Evolutionary conservation across 768 basidiomycete genomes (phyloP).

Genomic region (Panus rudis): DNA sequence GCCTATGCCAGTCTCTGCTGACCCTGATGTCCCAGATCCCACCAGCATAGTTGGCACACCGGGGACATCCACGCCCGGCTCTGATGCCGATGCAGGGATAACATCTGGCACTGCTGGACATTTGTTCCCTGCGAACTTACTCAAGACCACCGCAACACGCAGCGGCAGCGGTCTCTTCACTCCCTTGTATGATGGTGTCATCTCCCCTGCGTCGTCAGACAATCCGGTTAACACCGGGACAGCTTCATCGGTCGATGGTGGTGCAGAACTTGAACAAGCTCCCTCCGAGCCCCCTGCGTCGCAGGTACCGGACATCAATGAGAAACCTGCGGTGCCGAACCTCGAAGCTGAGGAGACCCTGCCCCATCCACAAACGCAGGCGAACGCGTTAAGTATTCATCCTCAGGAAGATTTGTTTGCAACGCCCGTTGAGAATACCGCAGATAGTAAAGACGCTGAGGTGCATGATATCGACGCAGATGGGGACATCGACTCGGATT

Average conservation of each 20-base stretch:
- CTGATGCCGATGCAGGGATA: neutral
- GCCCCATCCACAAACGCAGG: too few relatives aligned
- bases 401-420: too few relatives aligned
- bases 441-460: conserved; percentile 12
- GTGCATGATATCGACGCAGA: conserved; percentile 7
- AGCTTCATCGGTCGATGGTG: neutral
- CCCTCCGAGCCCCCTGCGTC: too few relatives aligned
- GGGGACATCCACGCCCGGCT: neutral
- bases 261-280: too few relatives aligned
- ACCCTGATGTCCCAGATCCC: conserved; percentile 34
- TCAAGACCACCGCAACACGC: neutral
- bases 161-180: conserved; percentile 12
- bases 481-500: conserved; percentile 11
- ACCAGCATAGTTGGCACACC: conserved; percentile 17
- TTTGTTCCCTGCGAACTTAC: neutral
- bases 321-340: too few relatives aligned
- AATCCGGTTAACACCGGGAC: neutral
- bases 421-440: too few relatives aligned
- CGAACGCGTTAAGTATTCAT: too few relatives aligned
- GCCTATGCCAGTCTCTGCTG: conserved; percentile 36
- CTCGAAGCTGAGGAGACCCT: too few relatives aligned
- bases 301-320: too few relatives aligned
- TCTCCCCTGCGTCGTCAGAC: neutral
- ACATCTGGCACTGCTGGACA: too few relatives aligned
- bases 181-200: too few relatives aligned